phyloP scores from a whole-genome alignment of 2,329 filamentous ascomycete genomes.

The Elsinoe fawcettii region DNA sequence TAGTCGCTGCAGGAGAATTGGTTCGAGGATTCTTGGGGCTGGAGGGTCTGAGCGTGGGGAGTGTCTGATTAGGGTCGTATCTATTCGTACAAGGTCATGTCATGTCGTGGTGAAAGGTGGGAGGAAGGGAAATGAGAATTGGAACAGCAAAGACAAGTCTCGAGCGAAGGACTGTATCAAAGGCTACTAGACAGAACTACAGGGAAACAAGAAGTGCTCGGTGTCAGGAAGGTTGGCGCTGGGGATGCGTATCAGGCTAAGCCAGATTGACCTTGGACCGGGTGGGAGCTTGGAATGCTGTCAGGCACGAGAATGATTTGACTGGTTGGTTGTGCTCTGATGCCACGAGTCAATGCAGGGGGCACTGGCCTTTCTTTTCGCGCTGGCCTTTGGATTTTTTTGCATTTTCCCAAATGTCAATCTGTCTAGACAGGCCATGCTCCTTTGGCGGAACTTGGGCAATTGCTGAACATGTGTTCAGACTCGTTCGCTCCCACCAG shows the following conservation, averaged over 20 bases:
- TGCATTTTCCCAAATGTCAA: background rate
- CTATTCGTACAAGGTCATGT: constrained; percentile 12
- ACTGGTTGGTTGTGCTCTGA: background rate
- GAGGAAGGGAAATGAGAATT: constrained; percentile 5
- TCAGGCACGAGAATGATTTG: background rate
- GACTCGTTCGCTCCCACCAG: background rate
- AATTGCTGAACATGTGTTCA: background rate
- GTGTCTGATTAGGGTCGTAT: constrained; percentile 7
- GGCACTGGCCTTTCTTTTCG: background rate
- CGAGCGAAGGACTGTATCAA: background rate
- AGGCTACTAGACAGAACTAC: background rate
- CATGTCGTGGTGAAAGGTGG: background rate
- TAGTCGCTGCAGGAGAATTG: constrained; percentile 6
- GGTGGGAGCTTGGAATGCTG: background rate
- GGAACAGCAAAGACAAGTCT: background rate
- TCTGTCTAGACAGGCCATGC: background rate
- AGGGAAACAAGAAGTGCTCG: constrained; percentile 1
- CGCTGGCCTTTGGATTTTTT: background rate
- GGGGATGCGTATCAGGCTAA: background rate
- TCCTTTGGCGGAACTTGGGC: background rate
- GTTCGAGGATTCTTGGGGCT: background rate
- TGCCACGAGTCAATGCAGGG: background rate
- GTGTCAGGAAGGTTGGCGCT: background rate
- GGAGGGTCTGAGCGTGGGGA: background rate
- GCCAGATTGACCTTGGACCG: background rate